A percentile compares a stretch with the other conserved stretches of the same genome.
Evolutionary conservation across 2,329 filamentous ascomycete genomes (phyloP).

Genomic region (Hymenoscyphus fraxineus): DNA sequence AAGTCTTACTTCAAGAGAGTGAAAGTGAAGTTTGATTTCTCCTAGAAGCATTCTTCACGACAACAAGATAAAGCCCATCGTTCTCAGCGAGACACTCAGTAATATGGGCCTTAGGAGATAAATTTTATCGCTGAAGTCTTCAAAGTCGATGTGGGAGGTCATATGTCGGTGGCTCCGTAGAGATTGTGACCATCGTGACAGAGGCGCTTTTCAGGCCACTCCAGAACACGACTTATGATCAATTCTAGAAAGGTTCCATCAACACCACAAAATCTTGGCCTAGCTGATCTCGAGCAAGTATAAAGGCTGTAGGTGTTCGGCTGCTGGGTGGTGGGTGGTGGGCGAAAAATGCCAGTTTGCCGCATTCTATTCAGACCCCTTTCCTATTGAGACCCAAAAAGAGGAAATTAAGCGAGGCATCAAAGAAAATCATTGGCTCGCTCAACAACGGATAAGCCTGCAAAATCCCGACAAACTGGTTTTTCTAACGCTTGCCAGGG

Average conservation of each 20-base stretch:
- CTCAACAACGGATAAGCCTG: neutral
- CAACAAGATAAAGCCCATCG: neutral
- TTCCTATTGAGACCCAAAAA: slow-evolving; percentile 26
- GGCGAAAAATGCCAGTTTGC: neutral
- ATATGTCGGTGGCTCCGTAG: neutral
- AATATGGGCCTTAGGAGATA: neutral
- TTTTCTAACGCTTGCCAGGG: neutral
- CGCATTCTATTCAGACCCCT: slow-evolving; percentile 22
- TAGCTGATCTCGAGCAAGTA: neutral
- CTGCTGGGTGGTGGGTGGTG: neutral
- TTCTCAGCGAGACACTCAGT: neutral
- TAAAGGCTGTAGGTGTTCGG: neutral
- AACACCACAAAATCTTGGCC: neutral
- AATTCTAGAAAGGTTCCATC: neutral
- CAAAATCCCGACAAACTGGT: neutral
- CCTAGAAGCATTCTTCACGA: too few species aligned
- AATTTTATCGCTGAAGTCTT: neutral
- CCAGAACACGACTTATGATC: neutral
- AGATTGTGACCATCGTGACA: neutral
- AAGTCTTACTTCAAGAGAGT: too few species aligned
- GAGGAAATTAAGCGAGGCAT: slow-evolving; percentile 18
- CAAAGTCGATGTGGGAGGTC: neutral
- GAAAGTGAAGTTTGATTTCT: too few species aligned
- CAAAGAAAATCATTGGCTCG: neutral
- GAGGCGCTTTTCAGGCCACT: neutral